phyloP scores from a whole-genome alignment of 2,329 filamentous ascomycete genomes.

The Penicillium sp. region DNA sequence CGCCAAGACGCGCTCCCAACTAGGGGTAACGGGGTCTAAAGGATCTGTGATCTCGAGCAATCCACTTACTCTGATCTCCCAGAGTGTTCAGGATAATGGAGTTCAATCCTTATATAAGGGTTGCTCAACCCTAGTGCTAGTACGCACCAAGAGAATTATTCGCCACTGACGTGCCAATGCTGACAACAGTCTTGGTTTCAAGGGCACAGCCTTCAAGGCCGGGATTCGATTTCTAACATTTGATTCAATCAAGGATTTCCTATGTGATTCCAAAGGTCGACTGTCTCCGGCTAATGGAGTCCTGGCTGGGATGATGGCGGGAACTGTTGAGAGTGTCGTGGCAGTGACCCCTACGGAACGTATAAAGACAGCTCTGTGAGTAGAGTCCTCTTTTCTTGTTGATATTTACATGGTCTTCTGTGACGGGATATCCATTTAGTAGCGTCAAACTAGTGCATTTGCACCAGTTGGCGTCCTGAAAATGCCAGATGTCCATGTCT shows the following conservation, averaged over 20 bases:
- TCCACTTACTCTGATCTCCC: constrained; percentile 61
- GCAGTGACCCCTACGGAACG: constrained; percentile 72
- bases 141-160: no score
- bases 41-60: constrained; percentile 55
- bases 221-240: constrained; percentile 70
- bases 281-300: constrained; percentile 62
- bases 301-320: constrained; percentile 68
- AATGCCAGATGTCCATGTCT: no score
- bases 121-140: constrained; percentile 64
- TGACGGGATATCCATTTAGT: no score
- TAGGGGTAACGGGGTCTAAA: constrained; percentile 40
- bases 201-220: constrained; percentile 67
- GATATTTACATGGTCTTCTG: no score
- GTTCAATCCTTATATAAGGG: constrained; percentile 66
- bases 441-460: no score
- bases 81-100: constrained; percentile 62
- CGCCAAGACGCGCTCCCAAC: constrained; percentile 61
- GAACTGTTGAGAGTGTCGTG: constrained; percentile 65
- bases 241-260: constrained; percentile 64
- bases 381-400: no score
- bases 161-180: no score
- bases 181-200: no score
- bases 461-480: no score
- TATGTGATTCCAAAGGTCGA: constrained; percentile 59
- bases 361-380: constrained; percentile 60